Evolutionary conservation across 768 basidiomycete genomes (phyloP), one percentile per base, ranked within the genome.

Genomic region (Tulasnella sp.): DNA sequence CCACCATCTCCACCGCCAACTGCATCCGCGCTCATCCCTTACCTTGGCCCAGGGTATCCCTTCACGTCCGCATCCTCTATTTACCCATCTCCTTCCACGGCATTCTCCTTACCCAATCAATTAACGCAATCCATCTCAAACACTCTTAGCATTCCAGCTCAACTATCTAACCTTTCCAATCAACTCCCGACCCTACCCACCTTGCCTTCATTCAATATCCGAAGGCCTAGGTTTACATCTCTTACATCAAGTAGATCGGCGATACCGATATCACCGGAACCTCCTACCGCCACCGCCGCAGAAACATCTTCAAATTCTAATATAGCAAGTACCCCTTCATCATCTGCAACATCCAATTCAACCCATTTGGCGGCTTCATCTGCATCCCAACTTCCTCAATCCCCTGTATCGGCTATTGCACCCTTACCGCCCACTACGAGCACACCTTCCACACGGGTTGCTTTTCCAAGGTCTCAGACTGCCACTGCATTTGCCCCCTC

Each of bases 141-240:
- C 5, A 39, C 48, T n/a, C n/a, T n/a, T n/a, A n/a, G n/a, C n/a
- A n/a, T n/a, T n/a, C n/a, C n/a, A n/a, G n/a, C n/a, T n/a, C n/a
- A n/a, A n/a, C n/a, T n/a, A n/a, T n/a, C n/a, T n/a, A n/a, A n/a
- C 34, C 25, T 49, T 20, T 49, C 48, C 22, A 37, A 20, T 22
- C 48, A 49, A 25, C 48, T 49, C 22, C 48, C 48, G 13, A 49
- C 48, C 12, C 32, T 49, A 22, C 48, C 48, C n/a, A 49, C 48
- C 12, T 24, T 49, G 22, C 48, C 48, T 9, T 49, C 48, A 20
- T 49, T 49, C 35, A 49, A 39, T 25, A 20, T 49, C 19, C 25
- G 34, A 19, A 13, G 82, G 15, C 82, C 83, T 13, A 74, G 81
- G 27, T 83, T 85, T 65, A 82, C 80, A 1, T 83, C 81, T 2